Base-by-base conservation (phyloP, 2,329 filamentous ascomycete species). In the Raffaelea deltoideospora region DNA sequence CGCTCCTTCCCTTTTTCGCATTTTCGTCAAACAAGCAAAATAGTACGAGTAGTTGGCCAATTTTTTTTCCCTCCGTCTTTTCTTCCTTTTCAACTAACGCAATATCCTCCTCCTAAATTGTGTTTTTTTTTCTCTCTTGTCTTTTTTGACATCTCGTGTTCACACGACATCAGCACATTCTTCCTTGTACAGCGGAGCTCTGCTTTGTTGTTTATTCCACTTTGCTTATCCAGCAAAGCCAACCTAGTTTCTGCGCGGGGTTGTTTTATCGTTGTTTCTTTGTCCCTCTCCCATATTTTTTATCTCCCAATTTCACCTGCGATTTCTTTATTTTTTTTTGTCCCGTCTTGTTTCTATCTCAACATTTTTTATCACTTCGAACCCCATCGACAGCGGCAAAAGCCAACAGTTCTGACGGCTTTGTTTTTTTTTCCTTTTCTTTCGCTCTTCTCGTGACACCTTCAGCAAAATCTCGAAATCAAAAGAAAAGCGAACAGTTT, bases 61-160 rank as follows among this genome's bases (percentile, higher is more conserved):
- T 38, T 35, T 19, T 32, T 22, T 24, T 30, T 35, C 30, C 32
- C 10, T 36, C 34, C 28, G 7, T 33, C 29, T 26, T 35, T 33
- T 17, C 24, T 28, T 24, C 30, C 29, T 29, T 28, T 28, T 35
- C n/a, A n/a, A n/a, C n/a, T n/a, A n/a, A n/a, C n/a, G n/a, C n/a
- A n/a, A n/a, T n/a, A n/a, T n/a, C n/a, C n/a, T n/a, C n/a, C n/a
- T n/a, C n/a, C n/a, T n/a, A n/a, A n/a, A n/a, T n/a, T n/a, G n/a
- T n/a, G n/a, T n/a, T 37, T 35, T 42, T 33, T 33, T 30, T 33
- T 18, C 29, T 29, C 24, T 8, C 14, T 30, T 22, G 6, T 18
- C 14, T 33, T 32, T 40, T 40, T 36, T 38, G 40, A 37, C 41
- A 40, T 35, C 41, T 28, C 9, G 10, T 10, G 27, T 28, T n/a